A percentile compares a stretch with the other conserved stretches of the same genome.
Evolutionary conservation across 2,329 filamentous ascomycete species (phyloP).

Genomic region (Blumeria graminis): DNA sequence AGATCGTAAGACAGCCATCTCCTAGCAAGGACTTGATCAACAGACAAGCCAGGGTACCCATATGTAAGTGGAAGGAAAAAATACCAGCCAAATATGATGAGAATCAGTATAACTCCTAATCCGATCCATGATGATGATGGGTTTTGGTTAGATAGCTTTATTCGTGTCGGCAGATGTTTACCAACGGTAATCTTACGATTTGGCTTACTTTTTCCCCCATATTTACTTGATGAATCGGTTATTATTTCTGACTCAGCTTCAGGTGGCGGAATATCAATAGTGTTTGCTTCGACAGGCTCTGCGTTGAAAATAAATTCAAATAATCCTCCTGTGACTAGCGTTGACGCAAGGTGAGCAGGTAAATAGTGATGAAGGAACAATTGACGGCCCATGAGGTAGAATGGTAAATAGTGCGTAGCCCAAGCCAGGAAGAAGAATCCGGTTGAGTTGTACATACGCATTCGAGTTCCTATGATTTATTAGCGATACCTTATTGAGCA

Average conservation of each 20-base stretch:
- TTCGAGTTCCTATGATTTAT: constrained; percentile 46
- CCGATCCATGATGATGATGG: constrained; percentile 61
- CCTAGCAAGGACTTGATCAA: constrained; percentile 53
- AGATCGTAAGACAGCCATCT: constrained; percentile 96
- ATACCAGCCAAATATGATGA: constrained; percentile 56
- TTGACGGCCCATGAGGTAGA: constrained; percentile 94
- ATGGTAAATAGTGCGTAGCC: constrained; percentile 92
- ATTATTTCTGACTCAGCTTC: constrained; percentile 17
- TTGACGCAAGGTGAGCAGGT: constrained; percentile 76
- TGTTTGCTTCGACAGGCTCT: constrained; percentile 31
- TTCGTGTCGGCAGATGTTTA: constrained; percentile 48
- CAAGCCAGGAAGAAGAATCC: constrained; percentile 98
- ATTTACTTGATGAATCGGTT: too few relatives aligned
- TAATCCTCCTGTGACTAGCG: constrained; percentile 70
- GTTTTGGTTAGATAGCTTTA: constrained; percentile 60
- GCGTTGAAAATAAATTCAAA: constrained; percentile 92
- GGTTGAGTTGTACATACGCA: constrained; percentile 90
- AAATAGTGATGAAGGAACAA: constrained; percentile 97
- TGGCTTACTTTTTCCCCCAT: constrained; percentile 22
- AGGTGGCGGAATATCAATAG: constrained; percentile 20
- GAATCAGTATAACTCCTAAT: constrained; percentile 38
- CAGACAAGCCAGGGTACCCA: constrained; percentile 66
- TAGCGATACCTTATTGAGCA: constrained; percentile 7
- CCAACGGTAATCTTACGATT: constrained; percentile 17
- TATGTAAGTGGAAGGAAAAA: constrained; percentile 94